phyloP scores from a whole-genome alignment of 164 flowering plant genomes.

The Berberis vulgaris region DNA sequence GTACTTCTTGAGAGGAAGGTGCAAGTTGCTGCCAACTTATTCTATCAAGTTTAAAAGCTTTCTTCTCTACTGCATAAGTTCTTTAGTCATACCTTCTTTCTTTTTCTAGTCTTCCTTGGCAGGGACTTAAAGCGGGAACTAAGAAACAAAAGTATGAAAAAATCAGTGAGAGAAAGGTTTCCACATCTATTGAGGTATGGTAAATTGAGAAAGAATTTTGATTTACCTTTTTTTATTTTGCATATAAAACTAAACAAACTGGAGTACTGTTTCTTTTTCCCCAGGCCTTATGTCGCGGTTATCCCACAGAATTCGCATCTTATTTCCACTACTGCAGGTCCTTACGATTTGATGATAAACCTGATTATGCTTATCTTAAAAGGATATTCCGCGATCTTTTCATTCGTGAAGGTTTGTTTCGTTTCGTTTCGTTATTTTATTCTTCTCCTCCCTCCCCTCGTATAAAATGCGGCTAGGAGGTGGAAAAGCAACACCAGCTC shows the following conservation, averaged over 20 bases:
- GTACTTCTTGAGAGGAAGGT: constrained; percentile 95
- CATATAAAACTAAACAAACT: neutral
- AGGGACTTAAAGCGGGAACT: constrained; percentile 90
- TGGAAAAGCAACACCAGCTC: neutral
- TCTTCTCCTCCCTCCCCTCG: neutral
- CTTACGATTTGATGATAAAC: constrained; percentile 69
- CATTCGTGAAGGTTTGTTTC: constrained; percentile 25
- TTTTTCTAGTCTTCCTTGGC: constrained; percentile 77
- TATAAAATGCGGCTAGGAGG: neutral
- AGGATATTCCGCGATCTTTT: constrained; percentile 29
- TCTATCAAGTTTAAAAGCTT: neutral
- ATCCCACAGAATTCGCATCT: constrained; percentile 26
- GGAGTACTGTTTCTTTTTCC: constrained; percentile 1
- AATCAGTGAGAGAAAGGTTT: constrained; percentile 79
- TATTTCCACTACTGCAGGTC: constrained; percentile 29
- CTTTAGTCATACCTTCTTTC: neutral
- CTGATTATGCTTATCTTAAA: constrained; percentile 71
- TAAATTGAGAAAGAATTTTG: neutral
- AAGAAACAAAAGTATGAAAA: constrained; percentile 91
- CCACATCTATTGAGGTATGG: constrained; percentile 73
- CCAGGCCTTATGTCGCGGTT: constrained; percentile 25
- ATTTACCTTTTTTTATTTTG: neutral
- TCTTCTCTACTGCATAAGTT: neutral
- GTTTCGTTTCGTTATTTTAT: constrained; percentile 1
- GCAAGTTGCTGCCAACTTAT: constrained; percentile 2